These are phyloP conservation scores for Astrocystis sublimbata DNA, from an alignment of 495 filamentous ascomycete species.

Conservation along the genomic window DNA sequence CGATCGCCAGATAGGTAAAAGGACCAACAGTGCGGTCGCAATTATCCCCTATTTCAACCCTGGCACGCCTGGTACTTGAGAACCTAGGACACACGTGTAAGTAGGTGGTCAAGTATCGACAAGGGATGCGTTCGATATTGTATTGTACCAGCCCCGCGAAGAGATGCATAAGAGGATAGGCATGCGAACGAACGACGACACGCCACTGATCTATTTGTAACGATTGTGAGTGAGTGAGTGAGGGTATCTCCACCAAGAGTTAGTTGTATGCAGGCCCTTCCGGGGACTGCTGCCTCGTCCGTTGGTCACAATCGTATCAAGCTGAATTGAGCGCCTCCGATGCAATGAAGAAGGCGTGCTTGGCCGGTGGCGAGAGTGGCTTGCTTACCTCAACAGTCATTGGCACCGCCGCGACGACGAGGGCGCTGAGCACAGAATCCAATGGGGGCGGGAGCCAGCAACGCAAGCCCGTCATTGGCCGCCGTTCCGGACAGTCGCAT, in stretches of 20 bases:
- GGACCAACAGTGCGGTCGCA: background rate
- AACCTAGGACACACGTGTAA: too few species aligned
- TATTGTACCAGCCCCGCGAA: slow-evolving; percentile 14
- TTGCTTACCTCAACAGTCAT: slow-evolving; percentile 2
- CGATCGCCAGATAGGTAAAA: too few species aligned
- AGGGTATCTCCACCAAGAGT: background rate
- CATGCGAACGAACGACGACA: background rate
- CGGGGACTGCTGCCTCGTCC: background rate
- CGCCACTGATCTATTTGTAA: background rate
- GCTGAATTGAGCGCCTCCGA: background rate
- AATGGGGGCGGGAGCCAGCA: slow-evolving; percentile 10
- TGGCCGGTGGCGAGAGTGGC: background rate
- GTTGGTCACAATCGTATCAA: background rate
- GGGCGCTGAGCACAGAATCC: background rate
- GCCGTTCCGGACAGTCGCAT: slow-evolving; percentile 3
- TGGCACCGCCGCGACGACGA: background rate
- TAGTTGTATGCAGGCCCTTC: background rate
- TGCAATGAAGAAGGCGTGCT: background rate
- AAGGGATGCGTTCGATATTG: slow-evolving; percentile 2
- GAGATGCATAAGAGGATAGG: background rate
- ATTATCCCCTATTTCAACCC: background rate
- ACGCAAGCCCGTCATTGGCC: slow-evolving; percentile 1
- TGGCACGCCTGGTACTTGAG: background rate
- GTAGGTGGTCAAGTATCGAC: slow-evolving; percentile 3
- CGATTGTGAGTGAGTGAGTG: background rate